A percentile compares a stretch with the other conserved stretches of the same genome.
These are phyloP conservation scores for Huiozyma naganishii DNA, from an alignment of 805 yeast genomes.

Conservation along the genomic window DNA sequence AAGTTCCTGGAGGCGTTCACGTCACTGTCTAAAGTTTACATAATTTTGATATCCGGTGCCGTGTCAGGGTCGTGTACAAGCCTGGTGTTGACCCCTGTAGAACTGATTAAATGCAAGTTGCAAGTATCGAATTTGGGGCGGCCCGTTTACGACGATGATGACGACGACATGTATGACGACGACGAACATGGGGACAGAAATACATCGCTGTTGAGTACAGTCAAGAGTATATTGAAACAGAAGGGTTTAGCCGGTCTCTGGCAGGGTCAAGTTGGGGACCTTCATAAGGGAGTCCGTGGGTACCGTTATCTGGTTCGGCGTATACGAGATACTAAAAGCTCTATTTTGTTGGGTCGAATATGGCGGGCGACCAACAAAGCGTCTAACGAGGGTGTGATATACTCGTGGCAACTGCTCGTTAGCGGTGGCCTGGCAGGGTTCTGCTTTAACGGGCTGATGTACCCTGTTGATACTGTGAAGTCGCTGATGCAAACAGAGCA, in stretches of 20 bases:
- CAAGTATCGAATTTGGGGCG: conserved; percentile 45
- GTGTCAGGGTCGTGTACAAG: conserved; percentile 76
- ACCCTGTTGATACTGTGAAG: conserved; percentile 87
- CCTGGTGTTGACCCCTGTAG: conserved; percentile 80
- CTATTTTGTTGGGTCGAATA: conserved; percentile 15
- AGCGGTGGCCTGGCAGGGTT: conserved; percentile 88
- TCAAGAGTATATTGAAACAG: conserved; percentile 33
- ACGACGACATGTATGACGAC: neutral
- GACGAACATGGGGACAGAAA: conserved; percentile 4
- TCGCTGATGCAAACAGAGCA: conserved; percentile 57
- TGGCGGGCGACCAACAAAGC: conserved; percentile 1
- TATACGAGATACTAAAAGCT: conserved; percentile 54
- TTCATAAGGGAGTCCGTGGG: conserved; percentile 78
- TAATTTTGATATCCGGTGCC: conserved; percentile 61
- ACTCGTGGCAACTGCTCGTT: conserved; percentile 44
- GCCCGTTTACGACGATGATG: conserved; percentile 14
- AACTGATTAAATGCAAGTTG: conserved; percentile 74
- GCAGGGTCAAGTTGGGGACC: conserved; percentile 81
- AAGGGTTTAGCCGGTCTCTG: conserved; percentile 71
- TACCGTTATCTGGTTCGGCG: conserved; percentile 88
- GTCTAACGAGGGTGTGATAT: conserved; percentile 16
- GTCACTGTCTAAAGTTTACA: conserved; percentile 28
- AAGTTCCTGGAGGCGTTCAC: conserved; percentile 24
- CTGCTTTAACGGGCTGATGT: conserved; percentile 65
- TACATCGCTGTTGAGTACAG: conserved; percentile 29